These are phyloP conservation scores for Russula sp. DNA, from an alignment of 768 basidiomycete genomes.

Conservation along the genomic window DNA sequence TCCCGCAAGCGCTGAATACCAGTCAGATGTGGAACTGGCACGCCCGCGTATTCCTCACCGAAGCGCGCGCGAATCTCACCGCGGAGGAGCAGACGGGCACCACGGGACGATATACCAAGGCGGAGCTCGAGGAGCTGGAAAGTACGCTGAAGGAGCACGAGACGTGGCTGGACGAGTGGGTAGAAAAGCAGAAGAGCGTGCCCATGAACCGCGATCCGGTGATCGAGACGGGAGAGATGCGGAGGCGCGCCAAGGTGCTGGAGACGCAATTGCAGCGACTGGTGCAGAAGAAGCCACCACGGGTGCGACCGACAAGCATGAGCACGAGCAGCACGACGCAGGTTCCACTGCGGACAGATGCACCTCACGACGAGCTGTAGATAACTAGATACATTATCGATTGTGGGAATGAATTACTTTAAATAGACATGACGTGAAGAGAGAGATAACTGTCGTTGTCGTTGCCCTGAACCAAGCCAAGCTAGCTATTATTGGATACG, in stretches of 20 bases:
- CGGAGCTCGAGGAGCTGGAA: conserved; percentile 81
- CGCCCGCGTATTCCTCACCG: conserved; percentile 77
- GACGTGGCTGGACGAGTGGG: conserved; percentile 73
- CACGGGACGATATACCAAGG: conserved; percentile 75
- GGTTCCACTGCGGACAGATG: conserved; percentile 9
- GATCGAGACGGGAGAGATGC: conserved; percentile 82
- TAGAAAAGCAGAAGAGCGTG: conserved; percentile 75
- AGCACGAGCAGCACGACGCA: conserved; percentile 29
- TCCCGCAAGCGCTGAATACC: conserved; percentile 76
- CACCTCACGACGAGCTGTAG: conserved; percentile 16
- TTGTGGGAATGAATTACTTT: conserved; percentile 5
- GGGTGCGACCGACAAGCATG: conserved; percentile 45
- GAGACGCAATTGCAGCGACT: conserved; percentile 69
- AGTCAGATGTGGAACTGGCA: conserved; percentile 87
- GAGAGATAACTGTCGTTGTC: background rate
- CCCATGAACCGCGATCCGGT: conserved; percentile 77
- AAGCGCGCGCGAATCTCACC: conserved; percentile 72
- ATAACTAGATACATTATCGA: no score
- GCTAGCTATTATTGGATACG: background rate
- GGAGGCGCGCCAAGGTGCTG: conserved; percentile 70
- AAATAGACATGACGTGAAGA: background rate
- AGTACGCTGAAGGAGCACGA: conserved; percentile 73
- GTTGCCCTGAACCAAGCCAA: background rate
- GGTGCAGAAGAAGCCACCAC: conserved; percentile 62
- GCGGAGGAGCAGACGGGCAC: conserved; percentile 51